These are phyloP conservation scores for Betula pendula DNA, from an alignment of 306 rosid genomes.

Conservation along the genomic window DNA sequence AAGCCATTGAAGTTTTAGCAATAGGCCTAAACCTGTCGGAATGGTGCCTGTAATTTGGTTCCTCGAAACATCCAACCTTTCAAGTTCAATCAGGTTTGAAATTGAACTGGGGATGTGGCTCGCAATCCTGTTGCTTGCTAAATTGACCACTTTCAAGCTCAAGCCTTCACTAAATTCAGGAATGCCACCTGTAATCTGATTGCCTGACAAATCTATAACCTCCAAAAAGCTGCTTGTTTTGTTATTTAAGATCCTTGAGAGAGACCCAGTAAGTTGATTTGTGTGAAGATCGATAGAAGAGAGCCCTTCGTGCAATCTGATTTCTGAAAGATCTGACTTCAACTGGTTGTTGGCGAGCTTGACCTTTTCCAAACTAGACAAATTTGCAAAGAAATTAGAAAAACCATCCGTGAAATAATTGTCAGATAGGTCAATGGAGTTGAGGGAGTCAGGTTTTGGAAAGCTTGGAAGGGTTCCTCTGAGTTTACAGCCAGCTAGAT, in stretches of 20 bases:
- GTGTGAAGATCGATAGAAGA: conserved; percentile 66
- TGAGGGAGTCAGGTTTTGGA: conserved; percentile 55
- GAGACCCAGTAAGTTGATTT: conserved; percentile 67
- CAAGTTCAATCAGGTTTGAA: conserved; percentile 62
- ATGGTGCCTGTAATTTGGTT: conserved; percentile 70
- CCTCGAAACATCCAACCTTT: conserved; percentile 76
- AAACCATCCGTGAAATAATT: conserved; percentile 59
- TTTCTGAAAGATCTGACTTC: conserved; percentile 59
- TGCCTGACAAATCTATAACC: conserved; percentile 71
- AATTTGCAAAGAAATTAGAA: conserved; percentile 58
- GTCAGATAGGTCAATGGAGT: conserved; percentile 81
- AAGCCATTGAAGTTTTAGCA: conserved; percentile 79
- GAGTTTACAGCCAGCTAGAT: conserved; percentile 79
- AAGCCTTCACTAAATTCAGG: conserved; percentile 64
- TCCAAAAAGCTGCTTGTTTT: conserved; percentile 65
- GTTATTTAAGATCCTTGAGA: conserved; percentile 57
- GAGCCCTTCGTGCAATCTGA: conserved; percentile 52
- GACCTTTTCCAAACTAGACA: conserved; percentile 70
- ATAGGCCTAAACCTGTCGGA: conserved; percentile 60
- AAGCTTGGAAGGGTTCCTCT: conserved; percentile 74
- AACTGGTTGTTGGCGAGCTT: conserved; percentile 83
- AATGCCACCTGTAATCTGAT: conserved; percentile 67
- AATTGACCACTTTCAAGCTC: conserved; percentile 59
- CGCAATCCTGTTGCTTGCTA: conserved; percentile 70
- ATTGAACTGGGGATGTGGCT: conserved; percentile 69